Evolutionary conservation across 768 basidiomycete genomes (phyloP), one percentile per base, ranked within the genome.

Genomic region (Goffeauzyma gilvescens): DNA sequence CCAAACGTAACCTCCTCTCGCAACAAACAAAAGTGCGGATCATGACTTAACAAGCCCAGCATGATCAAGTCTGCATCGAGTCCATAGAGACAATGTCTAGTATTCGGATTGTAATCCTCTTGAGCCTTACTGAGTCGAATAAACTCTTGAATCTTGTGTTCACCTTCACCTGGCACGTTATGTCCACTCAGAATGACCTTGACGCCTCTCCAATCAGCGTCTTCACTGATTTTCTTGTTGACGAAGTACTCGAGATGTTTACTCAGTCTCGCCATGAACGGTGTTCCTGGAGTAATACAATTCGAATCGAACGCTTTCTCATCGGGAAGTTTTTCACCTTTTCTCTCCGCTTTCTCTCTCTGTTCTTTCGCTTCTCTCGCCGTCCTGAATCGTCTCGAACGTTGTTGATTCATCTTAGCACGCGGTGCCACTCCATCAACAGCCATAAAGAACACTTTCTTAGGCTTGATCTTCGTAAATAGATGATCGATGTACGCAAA

Each of bases 101-200:
- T 74, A 64, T 95, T 96, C 3, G 90, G 84, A 65, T 93, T 81
- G 68, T 96, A 89, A 61, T 84, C 79, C 6, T 81, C 83, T 63
- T 96, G 93, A 23, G 93, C 89, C 53, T 89, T 81, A 40, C 81
- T 78, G 48, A 86, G 67, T 28, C 93, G 79, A 60, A 98, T 96
- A 65, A 89, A 98, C 62, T 95, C 93, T 82, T 96, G 95, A 53
- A 98, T 89, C 71, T 98, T 98, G 74, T 98, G 93, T 61, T 98
- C 93, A 46, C 93, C 93, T 65, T 98, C 93, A 52, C 93, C 93
- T 0, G 93, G 93, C 3, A 95, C 89, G 55, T 98, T 90, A 63
- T 96, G 87, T 9, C 93, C 93, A 22, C 85, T 90, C 27, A 98
- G 70, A 28, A 98, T 82, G 17, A 96, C 86, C 57, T 86, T 71